A percentile compares a stretch with the other conserved stretches of the same genome.
phyloP scores from a whole-genome alignment of 1,139 yeast species.

The Diutina mesorugosa region DNA sequence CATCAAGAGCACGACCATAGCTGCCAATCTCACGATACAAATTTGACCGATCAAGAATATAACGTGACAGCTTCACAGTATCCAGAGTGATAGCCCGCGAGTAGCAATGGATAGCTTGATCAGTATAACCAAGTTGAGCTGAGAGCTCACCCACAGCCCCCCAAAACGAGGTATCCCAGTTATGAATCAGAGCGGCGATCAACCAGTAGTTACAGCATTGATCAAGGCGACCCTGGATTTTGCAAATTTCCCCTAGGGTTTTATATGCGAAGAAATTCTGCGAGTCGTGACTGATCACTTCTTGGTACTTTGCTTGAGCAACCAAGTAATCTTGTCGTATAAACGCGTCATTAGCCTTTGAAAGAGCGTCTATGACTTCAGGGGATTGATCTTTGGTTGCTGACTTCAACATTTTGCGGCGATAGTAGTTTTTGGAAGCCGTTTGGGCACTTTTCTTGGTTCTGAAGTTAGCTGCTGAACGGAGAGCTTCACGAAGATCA shows the following conservation, averaged over 20 bases:
- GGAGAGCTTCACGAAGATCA: conserved; percentile 45
- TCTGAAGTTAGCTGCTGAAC: conserved; percentile 47
- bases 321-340: conserved; percentile 50
- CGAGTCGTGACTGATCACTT: conserved; percentile 68
- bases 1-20: conserved; percentile 62
- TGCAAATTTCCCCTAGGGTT: conserved; percentile 74
- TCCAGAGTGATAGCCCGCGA: conserved; percentile 45
- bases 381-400: conserved; percentile 46
- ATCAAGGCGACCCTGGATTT: conserved; percentile 49
- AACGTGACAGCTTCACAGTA: conserved; percentile 34
- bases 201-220: conserved; percentile 77
- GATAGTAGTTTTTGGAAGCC: conserved; percentile 18
- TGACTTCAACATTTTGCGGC: conserved; percentile 21
- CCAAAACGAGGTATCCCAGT: conserved; percentile 77
- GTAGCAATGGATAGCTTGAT: conserved; percentile 79
- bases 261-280: conserved; percentile 75
- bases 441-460: conserved; percentile 27
- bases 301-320: conserved; percentile 56
- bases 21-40: conserved; percentile 55
- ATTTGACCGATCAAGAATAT: conserved; percentile 47
- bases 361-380: conserved; percentile 50
- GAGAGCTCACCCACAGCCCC: conserved; percentile 70
- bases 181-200: conserved; percentile 71
- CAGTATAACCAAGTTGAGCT: conserved; percentile 52
- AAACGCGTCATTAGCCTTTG: conserved; percentile 72